Percentiles rank a stretch among this genome's conserved stretches.
Conservation (phyloP, 2,329 filamentous ascomycete genomes). For the Leptosphaerulina australis region DNA sequence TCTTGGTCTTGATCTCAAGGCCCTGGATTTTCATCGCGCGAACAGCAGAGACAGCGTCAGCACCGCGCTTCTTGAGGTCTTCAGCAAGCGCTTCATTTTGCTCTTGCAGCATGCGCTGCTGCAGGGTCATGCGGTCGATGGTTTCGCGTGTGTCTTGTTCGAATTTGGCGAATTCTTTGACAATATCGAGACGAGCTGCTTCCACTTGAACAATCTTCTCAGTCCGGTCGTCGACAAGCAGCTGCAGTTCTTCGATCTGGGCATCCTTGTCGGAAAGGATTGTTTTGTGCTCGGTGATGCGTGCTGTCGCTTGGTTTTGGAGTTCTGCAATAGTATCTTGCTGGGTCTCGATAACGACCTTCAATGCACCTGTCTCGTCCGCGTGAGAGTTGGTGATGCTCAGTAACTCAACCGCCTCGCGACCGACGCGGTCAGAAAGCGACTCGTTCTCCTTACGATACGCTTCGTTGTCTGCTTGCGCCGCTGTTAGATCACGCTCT, state of each 20-base stretch:
- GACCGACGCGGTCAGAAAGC: constrained; percentile 37
- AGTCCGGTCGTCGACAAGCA: constrained; percentile 42
- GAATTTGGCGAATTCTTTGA: constrained; percentile 36
- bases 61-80: constrained; percentile 37
- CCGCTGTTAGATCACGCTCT: constrained; percentile 26
- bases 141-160: constrained; percentile 39
- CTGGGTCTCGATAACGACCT: constrained; percentile 46
- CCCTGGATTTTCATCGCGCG: constrained; percentile 44
- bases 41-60: constrained; percentile 37
- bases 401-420: constrained; percentile 39
- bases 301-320: constrained; percentile 32
- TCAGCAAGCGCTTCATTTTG: constrained; percentile 40
- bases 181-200: constrained; percentile 40
- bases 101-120: constrained; percentile 36
- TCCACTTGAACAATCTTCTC: constrained; percentile 42
- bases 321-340: constrained; percentile 49
- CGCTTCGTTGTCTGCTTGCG: constrained; percentile 33
- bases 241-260: constrained; percentile 44
- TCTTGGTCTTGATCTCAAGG: constrained; percentile 36
- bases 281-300: constrained; percentile 32
- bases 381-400: constrained; percentile 35
- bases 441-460: constrained; percentile 38
- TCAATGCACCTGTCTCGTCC: constrained; percentile 44
- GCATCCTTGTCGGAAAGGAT: constrained; percentile 33
- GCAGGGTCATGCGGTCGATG: constrained; percentile 39